Evolutionary conservation across 192 early-diverging fungal species (phyloP).

Genomic region (Allomyces macrogynus): DNA sequence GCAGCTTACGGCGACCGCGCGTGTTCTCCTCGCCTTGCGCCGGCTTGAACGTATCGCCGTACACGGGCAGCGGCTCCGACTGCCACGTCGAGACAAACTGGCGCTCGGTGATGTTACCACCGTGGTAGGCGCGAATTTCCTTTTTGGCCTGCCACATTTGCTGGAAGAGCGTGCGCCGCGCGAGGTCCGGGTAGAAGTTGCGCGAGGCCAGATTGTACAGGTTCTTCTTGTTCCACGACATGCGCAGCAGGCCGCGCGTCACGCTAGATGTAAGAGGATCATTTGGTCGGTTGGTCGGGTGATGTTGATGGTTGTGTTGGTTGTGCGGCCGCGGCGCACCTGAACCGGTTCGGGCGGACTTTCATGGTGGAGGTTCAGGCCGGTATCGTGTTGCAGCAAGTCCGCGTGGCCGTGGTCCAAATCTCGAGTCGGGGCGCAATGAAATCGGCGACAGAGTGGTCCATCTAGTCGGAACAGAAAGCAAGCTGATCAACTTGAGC

Average conservation of each 20-base stretch:
- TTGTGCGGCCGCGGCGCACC: too few species aligned
- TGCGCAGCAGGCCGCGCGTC: constrained; percentile 48
- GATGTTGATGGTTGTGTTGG: neutral
- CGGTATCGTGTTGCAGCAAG: too few species aligned
- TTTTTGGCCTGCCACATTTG: constrained; percentile 89
- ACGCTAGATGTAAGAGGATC: neutral
- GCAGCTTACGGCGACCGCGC: neutral
- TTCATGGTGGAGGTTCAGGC: too few species aligned
- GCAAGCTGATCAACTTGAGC: too few species aligned
- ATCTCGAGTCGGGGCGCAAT: too few species aligned
- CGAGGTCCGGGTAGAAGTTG: constrained; percentile 22
- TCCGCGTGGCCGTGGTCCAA: too few species aligned
- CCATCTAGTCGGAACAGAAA: too few species aligned
- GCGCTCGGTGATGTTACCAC: constrained; percentile 67
- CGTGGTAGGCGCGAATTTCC: constrained; percentile 81
- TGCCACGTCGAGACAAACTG: constrained; percentile 48
- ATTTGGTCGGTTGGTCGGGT: neutral
- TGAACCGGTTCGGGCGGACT: too few species aligned
- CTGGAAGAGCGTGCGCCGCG: constrained; percentile 60
- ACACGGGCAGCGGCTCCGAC: neutral
- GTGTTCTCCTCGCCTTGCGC: neutral
- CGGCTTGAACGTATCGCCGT: neutral
- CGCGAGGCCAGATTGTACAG: constrained; percentile 59
- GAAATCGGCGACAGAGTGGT: too few species aligned
- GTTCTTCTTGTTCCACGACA: constrained; percentile 92